These are phyloP conservation scores for Ceratobasidium sp. DNA, from an alignment of 1,284 basidiomycete genomes.

Conservation along the genomic window DNA sequence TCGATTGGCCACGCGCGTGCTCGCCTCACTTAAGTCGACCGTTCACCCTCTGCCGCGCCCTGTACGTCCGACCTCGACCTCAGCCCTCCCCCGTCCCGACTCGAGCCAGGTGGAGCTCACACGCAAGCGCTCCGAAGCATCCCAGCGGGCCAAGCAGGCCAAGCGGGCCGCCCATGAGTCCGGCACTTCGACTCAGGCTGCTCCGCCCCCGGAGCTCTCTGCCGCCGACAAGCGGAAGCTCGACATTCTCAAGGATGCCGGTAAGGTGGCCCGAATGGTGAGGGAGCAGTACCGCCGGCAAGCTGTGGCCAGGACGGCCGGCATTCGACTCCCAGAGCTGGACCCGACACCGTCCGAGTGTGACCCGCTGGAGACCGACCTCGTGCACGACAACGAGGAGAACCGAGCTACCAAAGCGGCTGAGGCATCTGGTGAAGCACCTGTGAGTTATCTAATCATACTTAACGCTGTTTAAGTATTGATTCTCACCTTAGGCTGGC, in stretches of 20 bases:
- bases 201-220: background rate
- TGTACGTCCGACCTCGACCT: background rate
- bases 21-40: background rate
- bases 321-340: background rate
- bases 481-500: background rate
- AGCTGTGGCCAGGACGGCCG: background rate
- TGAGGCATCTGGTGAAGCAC: background rate
- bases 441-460: background rate
- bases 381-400: background rate
- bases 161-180: background rate
- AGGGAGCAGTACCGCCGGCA: background rate
- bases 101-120: background rate
- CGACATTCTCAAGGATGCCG: background rate
- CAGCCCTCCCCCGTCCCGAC: constrained; percentile 1
- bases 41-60: background rate
- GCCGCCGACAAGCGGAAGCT: background rate
- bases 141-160: background rate
- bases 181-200: background rate
- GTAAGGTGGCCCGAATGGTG: background rate
- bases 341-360: background rate
- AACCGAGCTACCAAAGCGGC: background rate
- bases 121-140: background rate
- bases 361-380: background rate
- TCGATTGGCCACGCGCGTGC: no score
- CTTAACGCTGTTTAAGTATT: background rate